Base-by-base conservation (phyloP, 306 rosid genomes). In the Mimosa pudica region DNA sequence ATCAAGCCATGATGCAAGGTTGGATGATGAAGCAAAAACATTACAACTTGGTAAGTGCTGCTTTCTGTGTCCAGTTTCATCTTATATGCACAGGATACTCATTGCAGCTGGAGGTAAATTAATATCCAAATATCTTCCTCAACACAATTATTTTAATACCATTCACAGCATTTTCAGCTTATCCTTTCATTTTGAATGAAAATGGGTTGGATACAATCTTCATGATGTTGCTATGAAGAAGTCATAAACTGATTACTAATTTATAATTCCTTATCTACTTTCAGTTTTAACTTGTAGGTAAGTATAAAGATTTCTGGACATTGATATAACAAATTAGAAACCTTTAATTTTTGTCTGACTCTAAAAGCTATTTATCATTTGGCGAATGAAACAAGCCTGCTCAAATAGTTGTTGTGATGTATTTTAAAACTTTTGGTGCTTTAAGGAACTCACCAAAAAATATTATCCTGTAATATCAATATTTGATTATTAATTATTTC, bases 1-100 rank as follows among this genome's bases (percentile, higher is more conserved):
- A 62, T 92, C 97, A 69, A 92, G 97, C 81, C 94, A 92, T 86
- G 97, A 92, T 70, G 54, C 85, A 20, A 81, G 81, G 77, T 69
- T 88, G 41, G 92, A 90, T 36, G 92, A 88, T 69, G 90, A 88
- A 76, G 51, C 80, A 67, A 89, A 78, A 81, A 88, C 79, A 76
- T 78, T 83, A 60, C 74, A 81, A 83, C 69, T 80, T 65, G 86
- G 94, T 90, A 71, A 77, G 83, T 44, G n/a, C 73, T 64, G 41
- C 67, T 77, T 82, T 66, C 61, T 36, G 36, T 38, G 10, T 48
- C 17, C 51, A 45, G 4, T 67, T 77, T 68, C 48, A n/a, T 80
- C 60, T 14, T 69, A 11, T 45, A 48, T n/a, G 69, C 66, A 42
- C 35, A 12, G 54, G 12, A 49, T 71, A 54, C 64, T 24, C 82